phyloP scores from a whole-genome alignment of 208 protist species.

The Trypanosoma boissoni region DNA sequence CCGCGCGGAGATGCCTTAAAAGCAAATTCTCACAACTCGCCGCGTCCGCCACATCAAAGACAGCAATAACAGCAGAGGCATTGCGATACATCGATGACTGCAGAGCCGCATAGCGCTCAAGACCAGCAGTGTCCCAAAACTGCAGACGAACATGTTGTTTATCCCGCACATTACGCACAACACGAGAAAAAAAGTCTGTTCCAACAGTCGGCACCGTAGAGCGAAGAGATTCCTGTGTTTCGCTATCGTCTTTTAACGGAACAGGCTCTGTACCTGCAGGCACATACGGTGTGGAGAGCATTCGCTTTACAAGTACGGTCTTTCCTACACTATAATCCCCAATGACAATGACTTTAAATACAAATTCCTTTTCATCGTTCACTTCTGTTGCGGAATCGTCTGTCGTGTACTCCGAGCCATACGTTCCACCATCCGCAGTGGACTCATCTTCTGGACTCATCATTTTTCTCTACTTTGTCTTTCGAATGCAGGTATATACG shows the following conservation, averaged over 20 bases:
- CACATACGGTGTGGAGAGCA: too few relatives aligned
- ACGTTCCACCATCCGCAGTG: not conserved
- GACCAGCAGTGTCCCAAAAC: conserved; percentile 82
- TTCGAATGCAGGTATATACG: too few relatives aligned
- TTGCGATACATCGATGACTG: conserved; percentile 71
- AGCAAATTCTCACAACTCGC: conserved; percentile 80
- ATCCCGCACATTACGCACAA: conserved; percentile 28
- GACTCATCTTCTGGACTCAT: not conserved
- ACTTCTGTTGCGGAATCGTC: conserved; percentile 44
- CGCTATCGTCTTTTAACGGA: not conserved
- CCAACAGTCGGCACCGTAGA: conserved; percentile 45
- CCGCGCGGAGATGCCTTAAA: conserved; percentile 23
- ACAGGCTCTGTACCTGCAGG: not conserved
- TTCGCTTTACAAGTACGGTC: conserved; percentile 54
- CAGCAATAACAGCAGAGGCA: conserved; percentile 92
- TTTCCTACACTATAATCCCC: conserved; percentile 66
- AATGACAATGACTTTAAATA: conserved; percentile 50
- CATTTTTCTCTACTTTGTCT: not conserved
- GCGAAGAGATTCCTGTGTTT: not conserved
- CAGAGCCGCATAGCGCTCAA: conserved; percentile 96
- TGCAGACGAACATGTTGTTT: conserved; percentile 52
- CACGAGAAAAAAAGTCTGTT: conserved; percentile 54
- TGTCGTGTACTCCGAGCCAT: conserved; percentile 6
- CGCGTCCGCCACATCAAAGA: conserved; percentile 96
- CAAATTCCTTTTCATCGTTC: conserved; percentile 28